Base-by-base conservation (phyloP, 2,329 filamentous ascomycete species). In the Colletotrichum coccodes region DNA sequence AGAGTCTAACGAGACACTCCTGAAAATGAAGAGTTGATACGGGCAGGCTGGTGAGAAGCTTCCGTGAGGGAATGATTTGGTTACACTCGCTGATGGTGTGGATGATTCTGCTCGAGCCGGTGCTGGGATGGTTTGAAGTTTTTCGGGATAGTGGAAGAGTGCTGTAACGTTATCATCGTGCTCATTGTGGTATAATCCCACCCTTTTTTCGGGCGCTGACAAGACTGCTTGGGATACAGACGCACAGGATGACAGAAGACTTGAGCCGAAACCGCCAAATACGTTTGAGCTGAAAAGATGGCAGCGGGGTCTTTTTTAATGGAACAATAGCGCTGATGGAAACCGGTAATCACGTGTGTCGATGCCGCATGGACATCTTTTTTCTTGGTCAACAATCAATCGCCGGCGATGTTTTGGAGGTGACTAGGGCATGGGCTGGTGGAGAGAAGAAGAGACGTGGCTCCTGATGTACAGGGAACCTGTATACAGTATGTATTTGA, bases 331-430 rank as follows among this genome's bases (percentile, higher is more conserved):
- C n/a, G 49, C n/a, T 28, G 54, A 49, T 28, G 47, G 38, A 14
- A 34, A n/a, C 6, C 42, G 54, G 21, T 52, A 46, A 23, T 63
- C 36, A 38, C 28, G 49, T 8, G 16, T 26, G 18, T 53, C n/a
- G 9, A 54, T 9, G 32, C 32, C 46, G 30, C 44, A 36, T 14
- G 40, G 50, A 11, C 32, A 46, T 21, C 16, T 21, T 53, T 38
- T n/a, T 42, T 60, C 36, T 28, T 56, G 61, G 30, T 68, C 47
- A 38, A 26, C n/a, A 50, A 56, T 54, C 4, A 32, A 21, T 12
- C 9, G 62, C 9, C 16, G 65, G n/a, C 49, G 61, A 47, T 38
- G 38, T 40, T 21, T 12, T 18, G 34, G 28, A 12, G 42, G n/a
- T 54, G n/a, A n/a, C n/a, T n/a, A n/a, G n/a, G n/a, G n/a, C n/a